Evolutionary conservation across 352 stramenopile species (phyloP).

Genomic region (Globisporangium canariense): DNA sequence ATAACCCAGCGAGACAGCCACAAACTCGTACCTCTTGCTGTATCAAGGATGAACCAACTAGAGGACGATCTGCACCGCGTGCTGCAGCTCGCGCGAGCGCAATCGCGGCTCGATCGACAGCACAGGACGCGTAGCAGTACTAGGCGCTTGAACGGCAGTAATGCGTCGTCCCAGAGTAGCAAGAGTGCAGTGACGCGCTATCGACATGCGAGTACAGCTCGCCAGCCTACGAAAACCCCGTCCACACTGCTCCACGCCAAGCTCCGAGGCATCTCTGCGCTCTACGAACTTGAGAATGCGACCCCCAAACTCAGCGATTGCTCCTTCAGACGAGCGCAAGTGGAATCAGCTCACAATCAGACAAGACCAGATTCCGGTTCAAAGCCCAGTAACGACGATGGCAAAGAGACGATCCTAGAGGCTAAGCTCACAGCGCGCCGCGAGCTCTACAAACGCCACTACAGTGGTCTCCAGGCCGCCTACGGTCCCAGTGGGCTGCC

Average conservation of each 20-base stretch:
- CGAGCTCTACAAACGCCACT: constrained; percentile 51
- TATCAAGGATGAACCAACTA: constrained; percentile 7
- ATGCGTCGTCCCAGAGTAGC: not conserved
- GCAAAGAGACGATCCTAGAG: constrained; percentile 17
- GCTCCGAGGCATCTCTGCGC: constrained; percentile 23
- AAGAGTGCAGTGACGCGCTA: constrained; percentile 21
- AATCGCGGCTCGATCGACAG: constrained; percentile 1
- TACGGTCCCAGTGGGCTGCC: constrained; percentile 26
- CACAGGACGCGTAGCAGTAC: not conserved
- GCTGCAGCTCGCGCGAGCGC: constrained; percentile 33
- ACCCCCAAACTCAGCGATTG: constrained; percentile 26
- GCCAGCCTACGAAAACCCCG: not conserved
- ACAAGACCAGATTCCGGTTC: not conserved
- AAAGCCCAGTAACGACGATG: not conserved
- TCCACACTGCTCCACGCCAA: constrained; percentile 29
- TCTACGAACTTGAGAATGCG: constrained; percentile 32
- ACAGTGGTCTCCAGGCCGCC: constrained; percentile 28
- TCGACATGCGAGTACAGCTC: constrained; percentile 20
- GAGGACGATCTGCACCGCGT: constrained; percentile 63
- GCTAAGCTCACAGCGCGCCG: constrained; percentile 35
- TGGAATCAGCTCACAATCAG: constrained; percentile 9
- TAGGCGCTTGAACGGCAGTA: not conserved
- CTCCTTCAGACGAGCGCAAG: constrained; percentile 3
- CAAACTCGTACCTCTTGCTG: no score
- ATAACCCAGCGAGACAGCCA: not conserved